These are phyloP conservation scores for Penicillium malachiteum DNA, from an alignment of 495 filamentous ascomycete species.

Conservation along the genomic window DNA sequence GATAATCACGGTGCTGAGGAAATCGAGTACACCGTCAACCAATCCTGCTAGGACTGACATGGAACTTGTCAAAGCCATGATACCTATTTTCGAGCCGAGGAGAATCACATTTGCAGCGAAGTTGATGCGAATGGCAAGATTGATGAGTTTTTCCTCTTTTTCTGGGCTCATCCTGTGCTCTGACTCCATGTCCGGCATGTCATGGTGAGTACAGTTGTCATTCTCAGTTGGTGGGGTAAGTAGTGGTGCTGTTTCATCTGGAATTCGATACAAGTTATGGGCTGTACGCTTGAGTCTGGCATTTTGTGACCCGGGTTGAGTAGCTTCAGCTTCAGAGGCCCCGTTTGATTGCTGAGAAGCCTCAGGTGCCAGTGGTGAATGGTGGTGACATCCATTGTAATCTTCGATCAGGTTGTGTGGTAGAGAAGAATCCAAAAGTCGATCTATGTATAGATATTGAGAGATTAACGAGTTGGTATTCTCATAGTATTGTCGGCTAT, in stretches of 20 bases:
- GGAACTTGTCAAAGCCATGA: slow-evolving; percentile 74
- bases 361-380: background rate
- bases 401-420: slow-evolving; percentile 85
- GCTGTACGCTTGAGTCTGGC: slow-evolving; percentile 73
- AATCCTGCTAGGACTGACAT: slow-evolving; percentile 86
- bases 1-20: slow-evolving; percentile 81
- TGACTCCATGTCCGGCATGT: slow-evolving; percentile 37
- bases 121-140: slow-evolving; percentile 81
- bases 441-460: slow-evolving; percentile 88
- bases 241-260: slow-evolving; percentile 68
- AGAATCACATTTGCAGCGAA: slow-evolving; percentile 79
- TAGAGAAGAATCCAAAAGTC: slow-evolving; percentile 83
- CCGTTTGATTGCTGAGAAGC: slow-evolving; percentile 2
- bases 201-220: slow-evolving; percentile 24
- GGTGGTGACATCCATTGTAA: slow-evolving; percentile 46
- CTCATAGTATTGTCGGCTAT: slow-evolving; percentile 73
- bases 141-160: slow-evolving; percentile 65
- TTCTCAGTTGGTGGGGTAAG: slow-evolving; percentile 26
- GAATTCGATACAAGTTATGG: slow-evolving; percentile 74
- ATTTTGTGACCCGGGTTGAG: slow-evolving; percentile 1
- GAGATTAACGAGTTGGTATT: slow-evolving; percentile 79
- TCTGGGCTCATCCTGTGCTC: slow-evolving; percentile 55
- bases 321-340: slow-evolving; percentile 15
- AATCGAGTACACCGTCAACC: slow-evolving; percentile 86
- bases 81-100: slow-evolving; percentile 75